A percentile compares a stretch with the other conserved stretches of the same genome.
These are phyloP conservation scores for Cudoniella acicularis DNA, from an alignment of 495 filamentous ascomycete species.

Conservation along the genomic window DNA sequence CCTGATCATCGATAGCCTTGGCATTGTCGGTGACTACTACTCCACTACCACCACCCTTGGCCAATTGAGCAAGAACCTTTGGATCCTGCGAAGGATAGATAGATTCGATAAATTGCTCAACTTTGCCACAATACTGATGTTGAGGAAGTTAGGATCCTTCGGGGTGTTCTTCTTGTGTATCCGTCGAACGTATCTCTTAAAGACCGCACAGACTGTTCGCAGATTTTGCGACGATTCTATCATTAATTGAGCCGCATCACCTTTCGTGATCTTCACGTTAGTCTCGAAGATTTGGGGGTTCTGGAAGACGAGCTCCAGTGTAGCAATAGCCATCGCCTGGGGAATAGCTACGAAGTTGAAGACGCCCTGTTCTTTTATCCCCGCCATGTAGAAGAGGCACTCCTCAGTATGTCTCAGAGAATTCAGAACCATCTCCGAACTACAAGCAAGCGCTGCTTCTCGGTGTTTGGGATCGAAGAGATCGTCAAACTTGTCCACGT, in stretches of 20 bases:
- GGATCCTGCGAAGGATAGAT: conserved; percentile 75
- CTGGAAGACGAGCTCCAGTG: conserved; percentile 84
- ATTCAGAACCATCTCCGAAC: conserved; percentile 91
- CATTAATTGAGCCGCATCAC: conserved; percentile 92
- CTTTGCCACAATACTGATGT: conserved; percentile 89
- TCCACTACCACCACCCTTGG: conserved; percentile 29
- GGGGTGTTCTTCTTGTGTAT: conserved; percentile 96
- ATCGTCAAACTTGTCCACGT: conserved; percentile 85
- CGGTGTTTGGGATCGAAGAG: conserved; percentile 79
- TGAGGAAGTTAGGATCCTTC: conserved; percentile 86
- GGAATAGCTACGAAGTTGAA: conserved; percentile 99
- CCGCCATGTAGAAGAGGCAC: conserved; percentile 95
- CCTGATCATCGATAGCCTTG: conserved; percentile 42
- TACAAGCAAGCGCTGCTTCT: conserved; percentile 79
- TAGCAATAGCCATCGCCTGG: conserved; percentile 98
- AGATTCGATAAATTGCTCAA: conserved; percentile 95
- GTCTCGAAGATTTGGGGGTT: conserved; percentile 84
- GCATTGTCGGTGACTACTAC: conserved; percentile 23
- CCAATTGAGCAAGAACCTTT: conserved; percentile 34
- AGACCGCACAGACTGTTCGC: conserved; percentile 69
- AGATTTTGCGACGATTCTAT: conserved; percentile 88
- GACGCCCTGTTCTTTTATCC: conserved; percentile 90
- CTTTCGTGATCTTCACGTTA: conserved; percentile 96
- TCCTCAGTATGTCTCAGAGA: conserved; percentile 85
- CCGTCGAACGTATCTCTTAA: conserved; percentile 67